These are phyloP conservation scores for Scedosporium apiospermum DNA, from an alignment of 2,329 filamentous ascomycete species.

Conservation along the genomic window DNA sequence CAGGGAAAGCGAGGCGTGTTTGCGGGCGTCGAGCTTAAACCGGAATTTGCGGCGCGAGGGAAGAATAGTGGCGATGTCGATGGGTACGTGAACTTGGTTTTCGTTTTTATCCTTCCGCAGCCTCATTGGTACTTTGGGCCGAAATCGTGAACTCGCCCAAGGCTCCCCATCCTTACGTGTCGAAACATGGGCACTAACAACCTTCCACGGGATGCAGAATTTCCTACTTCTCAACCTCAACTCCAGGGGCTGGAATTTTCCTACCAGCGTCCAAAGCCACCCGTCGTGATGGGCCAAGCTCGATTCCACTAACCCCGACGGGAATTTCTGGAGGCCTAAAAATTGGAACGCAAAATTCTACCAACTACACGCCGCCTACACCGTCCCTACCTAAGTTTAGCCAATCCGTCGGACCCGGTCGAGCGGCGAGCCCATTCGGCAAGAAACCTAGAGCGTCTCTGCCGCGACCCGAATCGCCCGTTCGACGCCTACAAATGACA, in stretches of 20 bases:
- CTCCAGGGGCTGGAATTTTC: slow-evolving; percentile 84
- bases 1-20: slow-evolving; percentile 85
- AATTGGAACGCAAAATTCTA: slow-evolving; percentile 45
- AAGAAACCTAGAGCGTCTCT: slow-evolving; percentile 61
- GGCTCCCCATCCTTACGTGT: too few species aligned
- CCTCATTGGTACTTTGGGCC: neutral
- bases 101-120: neutral
- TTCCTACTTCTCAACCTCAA: slow-evolving; percentile 71
- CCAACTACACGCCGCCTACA: slow-evolving; percentile 53
- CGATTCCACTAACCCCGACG: slow-evolving; percentile 58
- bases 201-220: slow-evolving; percentile 29
- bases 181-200: neutral
- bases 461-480: slow-evolving; percentile 80
- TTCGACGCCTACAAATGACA: slow-evolving; percentile 57
- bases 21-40: slow-evolving; percentile 80
- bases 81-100: slow-evolving; percentile 48
- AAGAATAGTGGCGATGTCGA: slow-evolving; percentile 98
- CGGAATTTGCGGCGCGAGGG: slow-evolving; percentile 70
- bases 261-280: slow-evolving; percentile 74
- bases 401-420: slow-evolving; percentile 71
- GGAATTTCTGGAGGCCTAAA: slow-evolving; percentile 46
- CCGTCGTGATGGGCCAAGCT: slow-evolving; percentile 51
- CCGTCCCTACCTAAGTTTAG: slow-evolving; percentile 70
- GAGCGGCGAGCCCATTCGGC: slow-evolving; percentile 61
- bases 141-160: neutral